Conservation (phyloP, 179 eudicot species). For the Dionaea muscipula region DNA sequence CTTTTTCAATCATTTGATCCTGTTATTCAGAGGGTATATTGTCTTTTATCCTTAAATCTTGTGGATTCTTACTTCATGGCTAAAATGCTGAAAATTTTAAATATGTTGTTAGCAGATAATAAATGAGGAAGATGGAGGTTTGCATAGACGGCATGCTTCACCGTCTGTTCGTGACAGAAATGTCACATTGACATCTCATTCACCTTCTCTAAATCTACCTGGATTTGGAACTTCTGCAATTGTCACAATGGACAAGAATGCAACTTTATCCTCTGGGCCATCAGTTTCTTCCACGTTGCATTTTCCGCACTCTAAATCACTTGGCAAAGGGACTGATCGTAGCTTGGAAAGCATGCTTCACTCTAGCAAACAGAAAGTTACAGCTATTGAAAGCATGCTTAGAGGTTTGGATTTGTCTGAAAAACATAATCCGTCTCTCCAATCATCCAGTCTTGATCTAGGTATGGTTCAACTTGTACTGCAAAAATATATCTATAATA, state of each 20-base stretch:
- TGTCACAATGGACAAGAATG: slow-evolving; percentile 88
- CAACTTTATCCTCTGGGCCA: slow-evolving; percentile 50
- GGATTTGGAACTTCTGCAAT: slow-evolving; percentile 98
- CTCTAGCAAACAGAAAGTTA: slow-evolving; percentile 90
- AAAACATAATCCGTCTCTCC: slow-evolving; percentile 36
- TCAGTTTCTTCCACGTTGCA: slow-evolving; percentile 63
- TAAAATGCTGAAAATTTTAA: neutral
- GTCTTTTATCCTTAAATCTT: slow-evolving; percentile 1
- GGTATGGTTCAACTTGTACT: slow-evolving; percentile 32
- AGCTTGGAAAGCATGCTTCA: slow-evolving; percentile 76
- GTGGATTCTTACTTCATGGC: neutral
- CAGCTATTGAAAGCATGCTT: slow-evolving; percentile 96
- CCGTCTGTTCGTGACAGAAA: slow-evolving; percentile 80
- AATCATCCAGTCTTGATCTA: slow-evolving; percentile 95
- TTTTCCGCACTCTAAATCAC: slow-evolving; percentile 59
- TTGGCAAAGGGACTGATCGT: slow-evolving; percentile 57
- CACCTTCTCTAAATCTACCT: slow-evolving; percentile 49
- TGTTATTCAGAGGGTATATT: slow-evolving; percentile 77
- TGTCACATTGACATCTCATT: slow-evolving; percentile 36
- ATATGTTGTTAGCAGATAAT: slow-evolving; percentile 36
- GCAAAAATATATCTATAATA: too few relatives aligned
- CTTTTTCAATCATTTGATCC: slow-evolving; percentile 81
- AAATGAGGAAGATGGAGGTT: slow-evolving; percentile 88
- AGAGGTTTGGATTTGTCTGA: slow-evolving; percentile 67
- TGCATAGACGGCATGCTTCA: slow-evolving; percentile 88